Base-by-base conservation (phyloP, 2,329 filamentous ascomycete genomes). In the Biscogniauxia mediterranea region DNA sequence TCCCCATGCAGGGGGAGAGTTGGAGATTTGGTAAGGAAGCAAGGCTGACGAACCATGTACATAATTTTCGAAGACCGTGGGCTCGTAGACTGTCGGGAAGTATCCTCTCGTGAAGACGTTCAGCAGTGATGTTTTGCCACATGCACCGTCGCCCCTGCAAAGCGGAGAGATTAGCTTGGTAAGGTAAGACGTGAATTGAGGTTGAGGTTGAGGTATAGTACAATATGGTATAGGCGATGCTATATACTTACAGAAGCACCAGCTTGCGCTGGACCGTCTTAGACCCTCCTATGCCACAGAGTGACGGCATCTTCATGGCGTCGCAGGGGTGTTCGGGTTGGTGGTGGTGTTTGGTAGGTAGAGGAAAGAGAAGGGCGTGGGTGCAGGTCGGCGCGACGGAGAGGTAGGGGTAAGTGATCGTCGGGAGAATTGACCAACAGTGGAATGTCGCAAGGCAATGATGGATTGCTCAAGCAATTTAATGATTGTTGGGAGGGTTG, bases 81-180 rank as follows among this genome's bases (percentile, higher is more conserved):
- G 95, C 79, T 98, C 93, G 81, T 98, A 98, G 73, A 98, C 94
- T 61, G 94, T 97, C 56, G 94, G 94, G 77, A 99, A 99, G 78
- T 97, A 96, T 90, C 94, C 94, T 90, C 94, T 88, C 69, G 95
- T 99, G 80, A 99, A 99, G 76, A 99, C 95, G 76, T 99, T 99
- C 71, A 99, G 81, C 73, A 98, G 80, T 67, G 93, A 97, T 59
- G 95, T 99, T 84, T 99, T 99, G 75, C 94, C 94, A 78, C 91
- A 96, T 70, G 94, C 94, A 83, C 94, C 94, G 76, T 98, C 94
- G 71, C 94, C 94, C 75, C 93, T 97, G 72, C 32, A n/a, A 58
- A 52, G 25, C 38, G 9, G 46, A 64, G 56, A 58, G 61, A 57
- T 63, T 65, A 62, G 59, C 63, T 51, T 62, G 5, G 38, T 46